These are phyloP conservation scores for Asterochloris erici DNA, from an alignment of 139 green algal species.

Conservation along the genomic window DNA sequence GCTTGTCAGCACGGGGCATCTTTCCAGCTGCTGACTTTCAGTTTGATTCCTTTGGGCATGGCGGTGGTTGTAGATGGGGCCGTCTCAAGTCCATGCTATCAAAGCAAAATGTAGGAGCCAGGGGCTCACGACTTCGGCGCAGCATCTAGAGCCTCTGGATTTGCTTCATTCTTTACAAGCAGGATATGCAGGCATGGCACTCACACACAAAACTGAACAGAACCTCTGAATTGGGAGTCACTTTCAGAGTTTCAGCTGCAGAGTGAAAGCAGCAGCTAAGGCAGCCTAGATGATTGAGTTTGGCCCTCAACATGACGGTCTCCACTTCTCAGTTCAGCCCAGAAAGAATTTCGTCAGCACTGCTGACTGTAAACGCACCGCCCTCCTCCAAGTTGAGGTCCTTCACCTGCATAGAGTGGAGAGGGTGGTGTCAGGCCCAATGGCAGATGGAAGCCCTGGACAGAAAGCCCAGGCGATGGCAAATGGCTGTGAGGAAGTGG, in stretches of 20 bases:
- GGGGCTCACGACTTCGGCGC: background rate
- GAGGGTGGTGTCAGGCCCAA: too few relatives aligned
- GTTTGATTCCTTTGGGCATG: conserved; percentile 43
- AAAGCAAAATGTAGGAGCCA: background rate
- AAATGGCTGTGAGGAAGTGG: background rate
- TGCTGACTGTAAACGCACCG: conserved; percentile 91
- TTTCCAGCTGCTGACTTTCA: conserved; percentile 31
- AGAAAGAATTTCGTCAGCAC: conserved; percentile 86
- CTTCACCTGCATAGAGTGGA: conserved; percentile 17
- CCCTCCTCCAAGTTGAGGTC: conserved; percentile 95
- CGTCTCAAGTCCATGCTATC: conserved; percentile 32
- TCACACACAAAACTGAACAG: too few relatives aligned
- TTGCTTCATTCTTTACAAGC: too few relatives aligned
- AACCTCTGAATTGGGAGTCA: too few relatives aligned
- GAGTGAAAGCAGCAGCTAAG: too few relatives aligned
- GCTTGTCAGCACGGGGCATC: conserved; percentile 25
- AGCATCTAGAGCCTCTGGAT: background rate
- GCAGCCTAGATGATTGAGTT: too few relatives aligned
- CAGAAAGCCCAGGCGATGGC: background rate
- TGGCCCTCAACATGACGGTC: too few relatives aligned
- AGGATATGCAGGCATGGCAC: too few relatives aligned
- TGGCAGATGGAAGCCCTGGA: background rate
- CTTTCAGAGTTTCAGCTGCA: too few relatives aligned
- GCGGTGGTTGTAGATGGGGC: conserved; percentile 39
- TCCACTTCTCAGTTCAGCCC: background rate